A percentile compares a stretch with the other conserved stretches of the same genome.
phyloP scores from a whole-genome alignment of 495 filamentous ascomycete species.

The Venustampulla echinocandica region DNA sequence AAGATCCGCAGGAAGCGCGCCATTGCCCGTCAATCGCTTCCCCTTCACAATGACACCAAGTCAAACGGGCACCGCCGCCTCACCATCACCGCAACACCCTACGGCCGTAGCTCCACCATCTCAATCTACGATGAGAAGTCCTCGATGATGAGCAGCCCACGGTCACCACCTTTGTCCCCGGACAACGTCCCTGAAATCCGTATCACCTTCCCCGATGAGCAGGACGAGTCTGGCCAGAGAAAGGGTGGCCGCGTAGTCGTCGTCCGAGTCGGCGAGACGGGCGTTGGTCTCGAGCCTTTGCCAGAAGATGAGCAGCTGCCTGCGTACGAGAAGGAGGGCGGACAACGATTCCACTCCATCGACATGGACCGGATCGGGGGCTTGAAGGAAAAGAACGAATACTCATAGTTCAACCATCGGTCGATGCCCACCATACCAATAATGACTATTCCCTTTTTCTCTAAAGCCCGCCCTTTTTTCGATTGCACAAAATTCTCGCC shows the following conservation, averaged over 20 bases:
- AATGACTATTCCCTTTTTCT: neutral
- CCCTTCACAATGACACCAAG: slow-evolving; percentile 43
- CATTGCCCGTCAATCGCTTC: slow-evolving; percentile 36
- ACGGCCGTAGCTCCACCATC: slow-evolving; percentile 52
- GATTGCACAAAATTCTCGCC: neutral
- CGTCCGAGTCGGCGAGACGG: slow-evolving; percentile 79
- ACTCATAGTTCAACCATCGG: slow-evolving; percentile 16
- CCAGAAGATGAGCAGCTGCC: slow-evolving; percentile 67
- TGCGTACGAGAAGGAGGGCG: slow-evolving; percentile 71
- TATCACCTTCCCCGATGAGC: slow-evolving; percentile 96
- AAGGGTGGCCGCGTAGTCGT: slow-evolving; percentile 86
- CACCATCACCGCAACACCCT: slow-evolving; percentile 50
- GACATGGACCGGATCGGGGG: slow-evolving; percentile 94
- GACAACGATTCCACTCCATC: slow-evolving; percentile 76
- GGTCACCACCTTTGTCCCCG: slow-evolving; percentile 69
- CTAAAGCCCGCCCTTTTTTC: neutral
- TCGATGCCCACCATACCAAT: neutral
- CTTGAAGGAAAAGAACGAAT: slow-evolving; percentile 66
- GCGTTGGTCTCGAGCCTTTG: slow-evolving; percentile 81
- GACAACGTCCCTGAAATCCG: slow-evolving; percentile 79
- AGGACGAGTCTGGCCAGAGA: slow-evolving; percentile 75
- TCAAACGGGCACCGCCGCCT: slow-evolving; percentile 47
- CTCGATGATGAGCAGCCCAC: slow-evolving; percentile 63
- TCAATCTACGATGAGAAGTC: slow-evolving; percentile 63
- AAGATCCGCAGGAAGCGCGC: slow-evolving; percentile 47